These are phyloP conservation scores for Acrocalymma vagum DNA, from an alignment of 2,329 filamentous ascomycete species.

Conservation along the genomic window DNA sequence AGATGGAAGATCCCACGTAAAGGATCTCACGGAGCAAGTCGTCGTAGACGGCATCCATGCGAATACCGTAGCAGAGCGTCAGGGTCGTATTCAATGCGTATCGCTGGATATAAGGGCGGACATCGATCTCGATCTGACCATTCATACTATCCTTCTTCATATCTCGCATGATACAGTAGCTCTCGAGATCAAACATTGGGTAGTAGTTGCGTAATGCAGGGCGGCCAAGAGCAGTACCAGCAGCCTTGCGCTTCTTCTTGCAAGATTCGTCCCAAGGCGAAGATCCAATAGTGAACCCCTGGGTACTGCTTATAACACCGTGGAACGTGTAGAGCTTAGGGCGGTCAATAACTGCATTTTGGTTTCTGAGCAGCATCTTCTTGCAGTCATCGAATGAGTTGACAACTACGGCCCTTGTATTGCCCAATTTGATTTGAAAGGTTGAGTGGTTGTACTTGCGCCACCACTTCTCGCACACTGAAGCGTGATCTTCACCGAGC, in stretches of 20 bases:
- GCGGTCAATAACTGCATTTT: conserved; percentile 60
- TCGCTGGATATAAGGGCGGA: conserved; percentile 62
- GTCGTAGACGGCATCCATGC: conserved; percentile 64
- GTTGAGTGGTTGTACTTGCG: conserved; percentile 56
- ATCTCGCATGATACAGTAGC: conserved; percentile 60
- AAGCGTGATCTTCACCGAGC: conserved; percentile 63
- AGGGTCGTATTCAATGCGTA: conserved; percentile 64
- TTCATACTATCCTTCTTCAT: conserved; percentile 54
- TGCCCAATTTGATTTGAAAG: conserved; percentile 63
- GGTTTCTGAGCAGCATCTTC: conserved; percentile 59
- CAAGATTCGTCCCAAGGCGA: conserved; percentile 63
- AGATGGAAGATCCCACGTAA: conserved; percentile 62
- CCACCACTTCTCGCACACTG: conserved; percentile 61
- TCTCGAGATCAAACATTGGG: conserved; percentile 64
- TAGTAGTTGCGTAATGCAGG: conserved; percentile 58
- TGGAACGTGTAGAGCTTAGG: conserved; percentile 64
- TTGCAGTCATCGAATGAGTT: conserved; percentile 63
- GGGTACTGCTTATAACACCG: conserved; percentile 56
- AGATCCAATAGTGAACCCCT: conserved; percentile 65
- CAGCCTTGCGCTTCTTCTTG: conserved; percentile 62
- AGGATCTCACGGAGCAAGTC: conserved; percentile 61
- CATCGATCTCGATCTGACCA: conserved; percentile 53
- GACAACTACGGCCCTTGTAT: conserved; percentile 61
- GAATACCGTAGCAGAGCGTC: conserved; percentile 63
- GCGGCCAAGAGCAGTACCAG: conserved; percentile 57